Conservation (phyloP, 148 eudicot genomes). For the Camellia granthamiana region DNA sequence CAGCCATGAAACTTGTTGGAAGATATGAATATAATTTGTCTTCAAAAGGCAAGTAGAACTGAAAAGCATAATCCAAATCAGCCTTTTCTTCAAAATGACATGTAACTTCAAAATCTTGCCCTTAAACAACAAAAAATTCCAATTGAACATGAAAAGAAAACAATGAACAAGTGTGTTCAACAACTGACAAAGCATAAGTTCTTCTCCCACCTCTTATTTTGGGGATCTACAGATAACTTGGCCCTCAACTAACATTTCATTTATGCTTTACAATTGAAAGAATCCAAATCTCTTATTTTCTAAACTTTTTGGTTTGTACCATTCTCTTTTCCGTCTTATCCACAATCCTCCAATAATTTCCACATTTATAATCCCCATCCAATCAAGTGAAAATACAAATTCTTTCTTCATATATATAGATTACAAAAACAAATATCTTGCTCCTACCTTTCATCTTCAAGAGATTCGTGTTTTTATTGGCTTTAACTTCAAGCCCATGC, state of each 20-base stretch:
- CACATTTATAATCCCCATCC: constrained; percentile 12
- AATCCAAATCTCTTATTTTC: constrained; percentile 20
- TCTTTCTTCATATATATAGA: constrained; percentile 17
- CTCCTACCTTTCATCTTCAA: constrained; percentile 14
- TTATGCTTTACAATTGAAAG: constrained; percentile 27
- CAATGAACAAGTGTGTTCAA: background rate
- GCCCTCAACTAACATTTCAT: constrained; percentile 18
- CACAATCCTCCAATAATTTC: constrained; percentile 31
- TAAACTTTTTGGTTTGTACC: background rate
- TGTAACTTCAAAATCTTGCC: background rate
- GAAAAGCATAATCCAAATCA: background rate
- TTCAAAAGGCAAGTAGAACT: too few species aligned
- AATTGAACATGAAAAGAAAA: background rate
- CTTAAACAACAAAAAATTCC: background rate
- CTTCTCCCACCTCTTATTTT: constrained; percentile 19
- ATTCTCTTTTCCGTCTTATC: constrained; percentile 20
- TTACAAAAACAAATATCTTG: constrained; percentile 14
- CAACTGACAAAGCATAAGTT: background rate
- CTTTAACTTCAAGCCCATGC: constrained; percentile 92
- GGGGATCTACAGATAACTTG: constrained; percentile 37
- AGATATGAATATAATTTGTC: too few species aligned
- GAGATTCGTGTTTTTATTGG: constrained; percentile 80
- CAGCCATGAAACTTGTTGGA: too few species aligned
- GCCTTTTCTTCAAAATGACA: background rate
- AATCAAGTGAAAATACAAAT: constrained; percentile 13